Evolutionary conservation across 371 early-diverging fungal species (phyloP).

Genomic region (Saksenaea oblongispora): DNA sequence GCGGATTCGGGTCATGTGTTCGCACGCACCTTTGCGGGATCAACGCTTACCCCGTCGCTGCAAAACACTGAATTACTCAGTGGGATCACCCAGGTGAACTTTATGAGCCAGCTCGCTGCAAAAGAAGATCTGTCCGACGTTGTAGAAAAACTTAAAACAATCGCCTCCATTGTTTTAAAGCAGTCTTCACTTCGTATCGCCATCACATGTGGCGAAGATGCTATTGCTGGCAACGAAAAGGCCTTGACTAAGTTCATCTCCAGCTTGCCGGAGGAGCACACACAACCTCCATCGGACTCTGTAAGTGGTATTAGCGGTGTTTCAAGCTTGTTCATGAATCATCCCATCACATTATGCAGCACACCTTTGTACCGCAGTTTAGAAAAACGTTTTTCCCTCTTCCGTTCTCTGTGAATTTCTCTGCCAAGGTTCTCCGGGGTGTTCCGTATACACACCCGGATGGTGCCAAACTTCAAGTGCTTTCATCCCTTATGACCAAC

Average conservation of each 20-base stretch:
- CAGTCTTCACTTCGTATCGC: conserved; percentile 68
- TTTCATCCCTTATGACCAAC: conserved; percentile 82
- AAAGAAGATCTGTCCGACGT: conserved; percentile 62
- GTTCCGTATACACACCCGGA: conserved; percentile 87
- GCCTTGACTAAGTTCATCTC: conserved; percentile 55
- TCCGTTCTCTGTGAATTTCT: conserved; percentile 88
- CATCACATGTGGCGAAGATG: conserved; percentile 66
- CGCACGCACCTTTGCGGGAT: conserved; percentile 76
- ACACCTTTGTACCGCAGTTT: conserved; percentile 37
- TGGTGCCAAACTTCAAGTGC: conserved; percentile 74
- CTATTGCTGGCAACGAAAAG: conserved; percentile 59
- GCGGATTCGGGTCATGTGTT: conserved; percentile 84
- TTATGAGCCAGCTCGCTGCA: conserved; percentile 70
- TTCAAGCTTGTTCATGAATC: neutral
- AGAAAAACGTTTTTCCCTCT: conserved; percentile 62
- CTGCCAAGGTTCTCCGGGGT: conserved; percentile 69
- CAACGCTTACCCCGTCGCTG: conserved; percentile 64
- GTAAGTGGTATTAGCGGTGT: conserved; percentile 16
- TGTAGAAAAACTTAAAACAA: conserved; percentile 62
- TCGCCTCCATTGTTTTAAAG: conserved; percentile 54
- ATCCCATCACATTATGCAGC: conserved; percentile 9
- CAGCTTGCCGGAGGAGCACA: conserved; percentile 38
- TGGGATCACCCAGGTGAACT: conserved; percentile 83
- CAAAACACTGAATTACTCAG: conserved; percentile 60
- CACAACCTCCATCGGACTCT: conserved; percentile 15